Evolutionary conservation across 768 basidiomycete genomes (phyloP).

Genomic region (Russula ochroleuca): DNA sequence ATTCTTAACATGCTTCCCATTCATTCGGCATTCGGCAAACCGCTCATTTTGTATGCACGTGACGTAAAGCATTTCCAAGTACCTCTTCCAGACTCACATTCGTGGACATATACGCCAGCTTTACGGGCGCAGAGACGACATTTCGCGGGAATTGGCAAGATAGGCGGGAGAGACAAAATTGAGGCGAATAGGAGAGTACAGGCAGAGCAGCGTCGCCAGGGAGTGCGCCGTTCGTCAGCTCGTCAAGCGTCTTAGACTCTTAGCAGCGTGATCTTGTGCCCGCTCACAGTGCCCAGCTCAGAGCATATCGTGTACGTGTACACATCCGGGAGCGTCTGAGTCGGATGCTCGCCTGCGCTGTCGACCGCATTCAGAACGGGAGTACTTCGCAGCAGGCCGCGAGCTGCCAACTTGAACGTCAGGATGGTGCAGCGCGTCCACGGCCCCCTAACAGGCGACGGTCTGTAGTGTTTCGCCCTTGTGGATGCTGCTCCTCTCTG

Average conservation of each 20-base stretch:
- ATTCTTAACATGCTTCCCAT: constrained; percentile 88
- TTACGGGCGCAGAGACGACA: constrained; percentile 81
- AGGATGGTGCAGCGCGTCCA: constrained; percentile 90
- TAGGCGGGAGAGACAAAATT: constrained; percentile 91
- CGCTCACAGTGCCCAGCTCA: constrained; percentile 96
- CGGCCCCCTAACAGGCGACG: constrained; percentile 91
- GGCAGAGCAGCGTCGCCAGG: constrained; percentile 83
- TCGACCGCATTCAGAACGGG: constrained; percentile 97
- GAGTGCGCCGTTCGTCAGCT: constrained; percentile 97
- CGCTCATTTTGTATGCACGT: constrained; percentile 96
- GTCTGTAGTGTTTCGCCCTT: constrained; percentile 94
- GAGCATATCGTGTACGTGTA: constrained; percentile 98
- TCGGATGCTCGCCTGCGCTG: constrained; percentile 95
- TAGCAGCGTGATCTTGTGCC: constrained; percentile 84
- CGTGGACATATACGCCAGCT: constrained; percentile 71
- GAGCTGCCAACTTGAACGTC: constrained; percentile 90
- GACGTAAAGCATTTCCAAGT: constrained; percentile 86
- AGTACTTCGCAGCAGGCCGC: constrained; percentile 92
- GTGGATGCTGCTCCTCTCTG: constrained; percentile 78
- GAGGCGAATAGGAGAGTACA: constrained; percentile 89
- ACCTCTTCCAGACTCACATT: constrained; percentile 87
- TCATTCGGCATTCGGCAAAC: constrained; percentile 73
- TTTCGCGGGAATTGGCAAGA: constrained; percentile 86
- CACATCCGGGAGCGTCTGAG: constrained; percentile 86
- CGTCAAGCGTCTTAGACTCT: constrained; percentile 98